Evolutionary conservation across 2,329 filamentous ascomycete species (phyloP).

Genomic region (Sphaerulina vaccinii): DNA sequence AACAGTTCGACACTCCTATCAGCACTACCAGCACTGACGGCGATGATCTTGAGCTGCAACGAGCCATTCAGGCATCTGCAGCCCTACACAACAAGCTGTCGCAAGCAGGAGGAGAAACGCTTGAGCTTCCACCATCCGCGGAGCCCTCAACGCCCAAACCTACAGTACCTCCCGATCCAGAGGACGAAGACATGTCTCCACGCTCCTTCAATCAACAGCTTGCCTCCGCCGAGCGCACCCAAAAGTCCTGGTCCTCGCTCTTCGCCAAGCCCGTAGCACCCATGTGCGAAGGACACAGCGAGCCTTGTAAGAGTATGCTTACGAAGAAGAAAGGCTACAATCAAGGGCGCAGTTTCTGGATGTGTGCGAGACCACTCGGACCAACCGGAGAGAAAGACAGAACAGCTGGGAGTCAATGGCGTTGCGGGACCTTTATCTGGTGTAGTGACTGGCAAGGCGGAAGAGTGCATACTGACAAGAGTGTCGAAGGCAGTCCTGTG

Average conservation of each 20-base stretch:
- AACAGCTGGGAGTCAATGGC: constrained; percentile 69
- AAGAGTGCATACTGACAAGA: constrained; percentile 9
- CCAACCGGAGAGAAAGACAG: constrained; percentile 82
- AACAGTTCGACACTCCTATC: neutral
- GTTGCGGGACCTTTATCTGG: constrained; percentile 81
- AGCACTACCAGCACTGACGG: neutral
- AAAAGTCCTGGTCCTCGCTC: constrained; percentile 73
- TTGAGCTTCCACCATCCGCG: neutral
- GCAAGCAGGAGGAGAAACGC: neutral
- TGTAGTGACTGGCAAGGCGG: constrained; percentile 55
- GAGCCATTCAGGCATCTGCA: neutral
- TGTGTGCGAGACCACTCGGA: constrained; percentile 72
- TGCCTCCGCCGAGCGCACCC: constrained; percentile 31
- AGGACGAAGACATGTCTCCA: constrained; percentile 15
- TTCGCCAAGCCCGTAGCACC: constrained; percentile 73
- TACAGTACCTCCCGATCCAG: constrained; percentile 12
- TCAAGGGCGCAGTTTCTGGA: constrained; percentile 65
- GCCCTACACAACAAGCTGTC: neutral
- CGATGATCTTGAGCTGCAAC: neutral
- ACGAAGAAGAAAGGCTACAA: constrained; percentile 92
- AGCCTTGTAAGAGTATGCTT: constrained; percentile 77
- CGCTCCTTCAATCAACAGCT: constrained; percentile 24
- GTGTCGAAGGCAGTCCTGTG: constrained; percentile 7
- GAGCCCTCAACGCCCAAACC: constrained; percentile 7
- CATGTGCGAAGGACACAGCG: constrained; percentile 76